These are phyloP conservation scores for Trichoderma sp. DNA, from an alignment of 2,329 filamentous ascomycete species.

Conservation along the genomic window DNA sequence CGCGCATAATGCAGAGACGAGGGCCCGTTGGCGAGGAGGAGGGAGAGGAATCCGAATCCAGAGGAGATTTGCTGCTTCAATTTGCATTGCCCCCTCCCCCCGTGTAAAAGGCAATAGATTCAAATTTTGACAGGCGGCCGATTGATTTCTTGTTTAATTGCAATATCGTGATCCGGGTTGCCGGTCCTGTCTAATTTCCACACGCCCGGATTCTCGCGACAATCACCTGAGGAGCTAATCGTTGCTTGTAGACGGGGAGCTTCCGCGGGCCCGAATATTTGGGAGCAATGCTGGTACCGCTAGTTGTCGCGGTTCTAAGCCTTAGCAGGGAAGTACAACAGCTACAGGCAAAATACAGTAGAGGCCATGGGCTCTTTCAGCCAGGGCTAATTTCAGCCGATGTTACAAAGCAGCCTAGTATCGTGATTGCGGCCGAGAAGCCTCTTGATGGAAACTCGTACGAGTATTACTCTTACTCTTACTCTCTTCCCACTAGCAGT, in stretches of 20 bases:
- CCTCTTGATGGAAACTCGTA: background rate
- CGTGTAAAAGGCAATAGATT: background rate
- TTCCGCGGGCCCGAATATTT: slow-evolving; percentile 18
- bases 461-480: background rate
- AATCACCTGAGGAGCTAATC: slow-evolving; percentile 4
- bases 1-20: background rate
- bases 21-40: background rate
- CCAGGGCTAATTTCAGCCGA: background rate
- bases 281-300: slow-evolving; percentile 1
- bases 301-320: background rate
- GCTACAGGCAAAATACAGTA: background rate
- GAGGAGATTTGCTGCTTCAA: background rate
- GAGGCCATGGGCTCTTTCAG: background rate
- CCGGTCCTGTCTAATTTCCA: slow-evolving; percentile 21
- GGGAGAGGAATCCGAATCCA: background rate
- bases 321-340: background rate
- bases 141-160: slow-evolving; percentile 4
- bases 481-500: background rate
- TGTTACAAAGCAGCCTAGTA: background rate
- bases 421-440: background rate
- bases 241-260: background rate
- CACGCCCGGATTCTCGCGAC: slow-evolving; percentile 7
- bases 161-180: slow-evolving; percentile 16
- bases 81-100: background rate
- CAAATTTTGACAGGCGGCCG: background rate